Evolutionary conservation across 495 filamentous ascomycete genomes (phyloP), one percentile per base, ranked within the genome.

Genomic region (Lasiosphaeris hirsuta): DNA sequence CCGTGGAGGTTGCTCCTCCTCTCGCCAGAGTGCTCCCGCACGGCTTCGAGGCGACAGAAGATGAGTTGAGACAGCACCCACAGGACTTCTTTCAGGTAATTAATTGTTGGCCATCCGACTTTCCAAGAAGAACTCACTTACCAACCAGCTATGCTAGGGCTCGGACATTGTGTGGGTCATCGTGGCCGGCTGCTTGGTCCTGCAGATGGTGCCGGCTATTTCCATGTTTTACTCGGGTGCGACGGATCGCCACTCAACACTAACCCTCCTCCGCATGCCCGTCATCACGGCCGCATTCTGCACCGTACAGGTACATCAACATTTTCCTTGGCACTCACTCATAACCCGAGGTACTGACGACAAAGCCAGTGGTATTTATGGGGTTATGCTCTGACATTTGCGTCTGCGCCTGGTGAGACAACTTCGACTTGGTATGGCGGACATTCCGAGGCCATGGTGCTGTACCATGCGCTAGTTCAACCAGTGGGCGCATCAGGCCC

Each of bases 341-440:
- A 10, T 23, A 19, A 8, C 44, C 7, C 8, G n/a, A n/a, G n/a
- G n/a, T n/a, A n/a, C 46, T 49, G 14, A 49, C 33, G 36, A 14
- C 46, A 15, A 30, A 30, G 45, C n/a, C 10, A 49, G 46, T 49
- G 46, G 46, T 49, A 49, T 10, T 10, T 49, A 5, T 49, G 46
- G 46, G 46, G 46, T 34, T 49, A 49, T 36, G 46, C 33, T 33
- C 35, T 49, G 46, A 49, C 46, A 6, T 49, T 49, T 30, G 19
- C 46, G 0, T 33, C 46, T 3, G 23, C 2, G 8, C 23, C 46
- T 4, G 46, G 33, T 15, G 18, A 19, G 10, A 30, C 23, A 36
- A 49, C 46, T 4, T 49, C 18, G 46, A 49, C 46, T 10, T 49
- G 46, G 46, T 49, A 49, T 36, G 46, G 46, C 23, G 46, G 46